These are phyloP conservation scores for Chernovozyma sophiae-reginae DNA, from an alignment of 1,139 yeast genomes.

Conservation along the genomic window DNA sequence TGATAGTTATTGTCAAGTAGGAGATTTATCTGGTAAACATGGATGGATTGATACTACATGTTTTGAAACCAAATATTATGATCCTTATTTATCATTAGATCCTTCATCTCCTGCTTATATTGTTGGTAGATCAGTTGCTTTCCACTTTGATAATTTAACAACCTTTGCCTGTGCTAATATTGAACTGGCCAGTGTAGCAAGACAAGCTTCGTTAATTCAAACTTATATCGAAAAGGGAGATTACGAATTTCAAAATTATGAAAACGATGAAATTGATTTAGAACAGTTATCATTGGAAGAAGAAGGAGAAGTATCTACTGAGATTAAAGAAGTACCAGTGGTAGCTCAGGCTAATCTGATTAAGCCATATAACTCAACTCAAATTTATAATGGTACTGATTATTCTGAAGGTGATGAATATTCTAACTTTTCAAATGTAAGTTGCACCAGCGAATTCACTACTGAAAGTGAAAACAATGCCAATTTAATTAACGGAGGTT, in stretches of 20 bases:
- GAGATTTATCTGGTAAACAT: conserved; percentile 63
- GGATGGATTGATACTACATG: conserved; percentile 56
- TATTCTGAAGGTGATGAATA: conserved; percentile 5
- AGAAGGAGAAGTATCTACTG: conserved; percentile 6
- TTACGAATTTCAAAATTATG: conserved; percentile 18
- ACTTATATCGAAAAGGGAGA: conserved; percentile 20
- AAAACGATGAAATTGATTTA: conserved; percentile 15
- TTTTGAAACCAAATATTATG: conserved; percentile 48
- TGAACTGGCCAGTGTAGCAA: conserved; percentile 24
- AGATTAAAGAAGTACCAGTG: not conserved
- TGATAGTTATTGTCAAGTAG: conserved; percentile 54
- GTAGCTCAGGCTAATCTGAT: no score
- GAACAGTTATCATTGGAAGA: conserved; percentile 11
- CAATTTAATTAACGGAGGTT: not conserved
- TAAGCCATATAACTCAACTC: conserved; percentile 1
- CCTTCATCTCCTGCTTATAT: conserved; percentile 43
- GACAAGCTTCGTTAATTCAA: conserved; percentile 22
- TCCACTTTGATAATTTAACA: conserved; percentile 47
- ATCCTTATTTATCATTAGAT: conserved; percentile 52
- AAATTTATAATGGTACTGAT: conserved; percentile 10
- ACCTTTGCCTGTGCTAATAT: conserved; percentile 60
- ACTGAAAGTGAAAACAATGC: conserved; percentile 16
- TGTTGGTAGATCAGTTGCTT: conserved; percentile 49
- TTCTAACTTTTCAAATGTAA: conserved; percentile 4
- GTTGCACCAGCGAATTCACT: conserved; percentile 2